These are phyloP conservation scores for Hymenoscyphus fructigenus DNA, from an alignment of 2,329 filamentous ascomycete species.

Conservation along the genomic window DNA sequence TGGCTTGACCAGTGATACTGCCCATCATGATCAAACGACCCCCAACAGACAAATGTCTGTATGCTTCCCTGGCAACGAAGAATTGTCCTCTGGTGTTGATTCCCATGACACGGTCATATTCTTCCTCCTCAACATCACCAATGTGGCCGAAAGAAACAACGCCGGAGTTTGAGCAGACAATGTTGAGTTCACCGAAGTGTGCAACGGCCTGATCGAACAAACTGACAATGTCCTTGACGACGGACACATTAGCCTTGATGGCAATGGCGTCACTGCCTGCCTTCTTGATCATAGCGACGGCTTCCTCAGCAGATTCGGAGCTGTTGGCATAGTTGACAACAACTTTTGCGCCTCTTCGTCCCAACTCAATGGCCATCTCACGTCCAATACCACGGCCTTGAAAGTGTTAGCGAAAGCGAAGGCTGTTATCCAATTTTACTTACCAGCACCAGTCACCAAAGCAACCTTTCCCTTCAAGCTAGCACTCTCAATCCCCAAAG, in stretches of 20 bases:
- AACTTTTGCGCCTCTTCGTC: slow-evolving; percentile 61
- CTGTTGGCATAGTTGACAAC: slow-evolving; percentile 58
- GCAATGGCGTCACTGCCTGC: slow-evolving; percentile 53
- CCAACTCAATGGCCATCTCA: slow-evolving; percentile 66
- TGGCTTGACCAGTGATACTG: slow-evolving; percentile 65
- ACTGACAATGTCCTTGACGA: slow-evolving; percentile 39
- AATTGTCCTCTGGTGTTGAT: slow-evolving; percentile 70
- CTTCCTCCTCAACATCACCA: slow-evolving; percentile 33
- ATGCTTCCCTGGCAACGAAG: slow-evolving; percentile 74
- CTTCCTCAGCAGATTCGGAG: slow-evolving; percentile 59
- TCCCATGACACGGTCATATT: slow-evolving; percentile 51
- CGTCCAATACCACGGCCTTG: slow-evolving; percentile 64
- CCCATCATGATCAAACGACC: slow-evolving; percentile 75
- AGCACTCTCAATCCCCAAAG: slow-evolving; percentile 27
- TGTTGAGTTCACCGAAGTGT: slow-evolving; percentile 35
- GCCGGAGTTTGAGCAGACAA: slow-evolving; percentile 37
- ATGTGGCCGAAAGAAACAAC: slow-evolving; percentile 53
- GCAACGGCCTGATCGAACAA: slow-evolving; percentile 32
- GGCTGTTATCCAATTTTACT: neutral
- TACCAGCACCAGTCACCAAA: slow-evolving; percentile 38
- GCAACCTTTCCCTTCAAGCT: slow-evolving; percentile 36
- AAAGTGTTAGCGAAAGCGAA: neutral
- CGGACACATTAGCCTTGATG: slow-evolving; percentile 59
- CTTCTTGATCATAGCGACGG: slow-evolving; percentile 61
- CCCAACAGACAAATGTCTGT: slow-evolving; percentile 67